Evolutionary conservation across 805 yeast species (phyloP), one percentile per base, ranked within the genome.

Genomic region (Metschnikowia matae): DNA sequence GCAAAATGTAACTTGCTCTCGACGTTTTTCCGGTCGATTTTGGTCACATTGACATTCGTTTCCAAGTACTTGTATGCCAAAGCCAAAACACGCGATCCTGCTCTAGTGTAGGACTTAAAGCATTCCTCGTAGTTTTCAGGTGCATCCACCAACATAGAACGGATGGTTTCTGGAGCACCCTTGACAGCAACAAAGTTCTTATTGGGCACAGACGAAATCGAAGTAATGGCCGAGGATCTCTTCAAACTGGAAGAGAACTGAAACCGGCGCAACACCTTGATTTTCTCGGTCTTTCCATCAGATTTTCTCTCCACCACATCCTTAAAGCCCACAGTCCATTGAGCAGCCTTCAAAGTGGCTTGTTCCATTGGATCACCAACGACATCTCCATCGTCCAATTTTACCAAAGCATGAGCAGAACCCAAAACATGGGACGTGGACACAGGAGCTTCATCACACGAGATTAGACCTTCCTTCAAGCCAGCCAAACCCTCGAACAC

Each of bases 331-430:
- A 94, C 85, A 38, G 74, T 76, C 97, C 97, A 94, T 31, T 83
- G 82, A 51, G 94, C 81, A 39, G 96, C 92, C 58, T 83, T 84
- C 60, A 94, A 75, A 48, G 99, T 94, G 26, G 95, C 97, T 70
- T 90, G 89, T 72, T 94, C 99, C 98, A 94, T 92, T 55, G 99
- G 97, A 65, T 94, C 99, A 70, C 99, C 99, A 54, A 94, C 99
- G 59, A 91, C 82, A 55, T 94, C 98, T 60, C 98, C 99, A 65
- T 91, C 96, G 62, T 94, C 97, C 53, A 94, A 77, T 62, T 84
- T 83, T 26, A 94, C 99, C 57, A 94, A 78, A 29, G 99, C 98
- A 68, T 94, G 99, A 34, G 96, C 97, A 50, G 97, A 84, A 54
- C 97, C 98, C 56, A 94, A 78, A 36, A 88, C 89, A 54, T 79